phyloP scores from a whole-genome alignment of 208 protist genomes.

The Crithidia fasciculata region DNA sequence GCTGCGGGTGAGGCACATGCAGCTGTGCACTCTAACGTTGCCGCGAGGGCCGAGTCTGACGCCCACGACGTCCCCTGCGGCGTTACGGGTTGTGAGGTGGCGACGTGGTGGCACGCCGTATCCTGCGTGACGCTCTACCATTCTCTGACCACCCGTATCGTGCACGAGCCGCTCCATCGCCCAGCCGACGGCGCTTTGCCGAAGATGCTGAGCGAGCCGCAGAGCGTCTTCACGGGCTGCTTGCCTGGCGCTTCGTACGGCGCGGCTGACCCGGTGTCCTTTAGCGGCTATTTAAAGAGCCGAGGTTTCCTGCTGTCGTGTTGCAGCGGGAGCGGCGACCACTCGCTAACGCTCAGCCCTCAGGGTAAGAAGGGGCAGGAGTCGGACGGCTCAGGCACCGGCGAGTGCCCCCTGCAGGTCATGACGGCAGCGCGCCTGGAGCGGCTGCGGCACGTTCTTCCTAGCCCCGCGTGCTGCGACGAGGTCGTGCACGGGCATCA shows the following conservation, averaged over 20 bases:
- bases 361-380: too few relatives aligned
- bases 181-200: neutral
- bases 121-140: conserved; percentile 22
- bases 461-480: too few relatives aligned
- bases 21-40: neutral
- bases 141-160: conserved; percentile 1
- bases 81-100: conserved; percentile 1
- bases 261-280: conserved; percentile 6
- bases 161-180: neutral
- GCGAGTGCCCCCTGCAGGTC: too few relatives aligned
- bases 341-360: too few relatives aligned
- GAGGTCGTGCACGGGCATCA: too few relatives aligned
- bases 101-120: conserved; percentile 27
- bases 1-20: too few relatives aligned
- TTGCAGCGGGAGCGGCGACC: neutral
- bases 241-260: conserved; percentile 14
- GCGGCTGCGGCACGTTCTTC: too few relatives aligned
- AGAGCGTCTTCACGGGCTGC: conserved; percentile 17
- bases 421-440: too few relatives aligned
- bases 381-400: too few relatives aligned
- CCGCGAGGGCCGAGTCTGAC: neutral
- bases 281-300: neutral
- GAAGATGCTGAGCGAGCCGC: neutral
- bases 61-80: neutral
- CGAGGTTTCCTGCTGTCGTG: neutral